Conservation (phyloP, 1,284 basidiomycete species). For the Malassezia arunalokei region DNA sequence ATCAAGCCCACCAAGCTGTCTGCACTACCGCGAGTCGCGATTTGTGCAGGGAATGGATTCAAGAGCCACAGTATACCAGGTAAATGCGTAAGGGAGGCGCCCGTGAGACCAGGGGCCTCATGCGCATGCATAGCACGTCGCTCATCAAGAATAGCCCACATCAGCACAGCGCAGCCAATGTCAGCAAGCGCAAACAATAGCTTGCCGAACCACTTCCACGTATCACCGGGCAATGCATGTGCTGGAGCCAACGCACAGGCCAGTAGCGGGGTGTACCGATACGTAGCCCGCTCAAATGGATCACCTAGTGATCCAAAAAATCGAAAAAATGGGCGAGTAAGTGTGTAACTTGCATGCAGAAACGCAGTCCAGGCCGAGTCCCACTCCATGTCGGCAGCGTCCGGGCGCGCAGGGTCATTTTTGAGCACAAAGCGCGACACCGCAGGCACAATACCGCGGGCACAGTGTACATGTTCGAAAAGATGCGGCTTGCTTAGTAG, state of each 20-base stretch:
- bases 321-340: conserved; percentile 25
- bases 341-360: conserved; percentile 10
- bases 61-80: conserved; percentile 62
- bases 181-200: conserved; percentile 76
- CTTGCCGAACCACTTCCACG: conserved; percentile 61
- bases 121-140: conserved; percentile 1
- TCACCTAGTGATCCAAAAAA: conserved; percentile 49
- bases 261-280: conserved; percentile 88
- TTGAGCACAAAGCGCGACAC: conserved; percentile 52
- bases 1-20: conserved; percentile 74
- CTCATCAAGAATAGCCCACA: conserved; percentile 56
- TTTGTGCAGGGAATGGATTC: conserved; percentile 87
- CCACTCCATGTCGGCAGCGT: not conserved
- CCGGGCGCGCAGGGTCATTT: conserved; percentile 20
- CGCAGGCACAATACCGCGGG: conserved; percentile 27
- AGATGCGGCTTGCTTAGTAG: conserved; percentile 17
- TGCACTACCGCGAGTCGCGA: conserved; percentile 88
- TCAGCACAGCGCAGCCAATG: conserved; percentile 64
- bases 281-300: conserved; percentile 85
- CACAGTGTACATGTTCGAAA: conserved; percentile 24
- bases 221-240: conserved; percentile 49
- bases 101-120: not conserved
- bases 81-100: conserved; percentile 17
- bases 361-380: not conserved
- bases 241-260: conserved; percentile 72